Percentiles rank a stretch among this genome's conserved stretches.
Evolutionary conservation across 2,329 filamentous ascomycete species (phyloP).

Genomic region (Ophiocordyceps australis): DNA sequence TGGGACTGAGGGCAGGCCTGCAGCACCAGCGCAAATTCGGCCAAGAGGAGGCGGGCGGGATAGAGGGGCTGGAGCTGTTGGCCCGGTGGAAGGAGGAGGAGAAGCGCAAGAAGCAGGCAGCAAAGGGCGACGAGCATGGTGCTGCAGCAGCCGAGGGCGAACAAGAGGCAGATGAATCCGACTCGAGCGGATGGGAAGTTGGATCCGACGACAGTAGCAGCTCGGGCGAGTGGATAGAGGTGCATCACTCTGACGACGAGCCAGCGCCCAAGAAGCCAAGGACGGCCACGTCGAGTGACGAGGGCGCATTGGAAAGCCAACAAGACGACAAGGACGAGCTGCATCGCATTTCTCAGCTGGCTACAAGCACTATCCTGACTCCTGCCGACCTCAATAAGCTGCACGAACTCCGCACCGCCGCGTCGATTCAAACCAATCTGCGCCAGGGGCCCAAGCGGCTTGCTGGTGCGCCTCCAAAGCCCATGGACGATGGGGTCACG

Average conservation of each 20-base stretch:
- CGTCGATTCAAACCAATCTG: conserved; percentile 49
- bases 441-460: conserved; percentile 23
- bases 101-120: conserved; percentile 50
- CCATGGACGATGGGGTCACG: conserved; percentile 76
- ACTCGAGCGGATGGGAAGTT: conserved; percentile 42
- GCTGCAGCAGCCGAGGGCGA: no score
- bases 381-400: conserved; percentile 93
- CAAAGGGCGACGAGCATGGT: conserved; percentile 40
- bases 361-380: conserved; percentile 86
- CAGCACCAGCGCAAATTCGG: conserved; percentile 65
- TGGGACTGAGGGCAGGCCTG: conserved; percentile 61
- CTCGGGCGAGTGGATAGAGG: conserved; percentile 85
- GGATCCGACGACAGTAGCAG: conserved; percentile 43
- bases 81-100: conserved; percentile 92
- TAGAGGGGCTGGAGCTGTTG: conserved; percentile 82
- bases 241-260: conserved; percentile 65
- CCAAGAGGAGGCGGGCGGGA: conserved; percentile 61
- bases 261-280: conserved; percentile 32
- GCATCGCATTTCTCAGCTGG: conserved; percentile 49
- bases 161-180: conserved; percentile 37
- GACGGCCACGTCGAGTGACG: conserved; percentile 12
- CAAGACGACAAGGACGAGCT: conserved; percentile 23
- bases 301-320: conserved; percentile 7
- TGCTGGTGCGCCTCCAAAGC: conserved; percentile 11
- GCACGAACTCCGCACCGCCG: conserved; percentile 62